A percentile compares a stretch with the other conserved stretches of the same genome.
phyloP scores from a whole-genome alignment of 169 alveolate genomes.

The Plasmodium knowlesi region DNA sequence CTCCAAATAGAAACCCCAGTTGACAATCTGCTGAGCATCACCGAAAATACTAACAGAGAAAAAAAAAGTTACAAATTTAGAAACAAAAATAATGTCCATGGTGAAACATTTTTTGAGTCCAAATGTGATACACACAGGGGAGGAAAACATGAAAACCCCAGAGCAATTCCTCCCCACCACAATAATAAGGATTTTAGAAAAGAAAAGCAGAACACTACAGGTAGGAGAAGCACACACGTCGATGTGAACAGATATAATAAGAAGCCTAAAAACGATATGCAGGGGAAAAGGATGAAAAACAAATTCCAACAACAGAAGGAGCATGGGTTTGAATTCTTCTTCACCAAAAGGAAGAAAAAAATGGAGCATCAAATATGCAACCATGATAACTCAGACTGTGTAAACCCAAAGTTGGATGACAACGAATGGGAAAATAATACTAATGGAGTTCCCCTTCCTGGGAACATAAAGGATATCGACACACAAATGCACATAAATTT shows the following conservation, averaged over 20 bases:
- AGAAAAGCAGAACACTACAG: background rate
- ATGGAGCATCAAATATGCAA: background rate
- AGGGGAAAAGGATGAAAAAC: background rate
- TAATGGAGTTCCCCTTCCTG: background rate
- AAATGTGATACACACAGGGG: background rate
- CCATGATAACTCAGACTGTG: background rate
- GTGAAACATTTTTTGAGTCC: constrained; percentile 16
- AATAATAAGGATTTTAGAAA: background rate
- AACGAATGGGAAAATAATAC: background rate
- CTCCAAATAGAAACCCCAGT: background rate
- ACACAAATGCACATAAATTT: background rate
- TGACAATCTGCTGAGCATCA: background rate
- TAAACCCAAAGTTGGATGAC: background rate
- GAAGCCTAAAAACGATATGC: background rate
- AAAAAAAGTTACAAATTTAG: background rate
- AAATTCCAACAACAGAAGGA: background rate
- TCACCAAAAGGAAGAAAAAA: background rate
- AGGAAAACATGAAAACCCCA: background rate
- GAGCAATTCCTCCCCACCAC: background rate
- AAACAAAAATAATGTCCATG: background rate
- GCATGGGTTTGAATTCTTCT: background rate
- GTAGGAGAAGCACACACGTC: background rate
- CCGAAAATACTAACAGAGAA: background rate
- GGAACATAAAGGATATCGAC: background rate
- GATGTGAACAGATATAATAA: background rate